A percentile compares a stretch with the other conserved stretches of the same genome.
Evolutionary conservation across 2,329 filamentous ascomycete species (phyloP).

Genomic region (Fusarium liriodendri): DNA sequence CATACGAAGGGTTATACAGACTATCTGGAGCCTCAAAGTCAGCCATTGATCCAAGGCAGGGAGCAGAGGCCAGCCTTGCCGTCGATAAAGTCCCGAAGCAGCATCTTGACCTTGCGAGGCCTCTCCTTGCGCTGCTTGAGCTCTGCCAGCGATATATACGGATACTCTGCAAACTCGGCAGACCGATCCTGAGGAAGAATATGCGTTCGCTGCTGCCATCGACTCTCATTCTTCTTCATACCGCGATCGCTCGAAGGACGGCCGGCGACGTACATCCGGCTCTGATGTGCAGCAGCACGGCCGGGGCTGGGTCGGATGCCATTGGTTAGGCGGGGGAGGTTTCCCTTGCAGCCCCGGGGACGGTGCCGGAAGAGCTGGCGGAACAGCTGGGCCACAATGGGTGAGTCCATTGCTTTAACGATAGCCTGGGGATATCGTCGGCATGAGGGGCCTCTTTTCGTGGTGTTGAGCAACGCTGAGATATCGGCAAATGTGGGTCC

Average conservation of each 20-base stretch:
- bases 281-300: conserved; percentile 26
- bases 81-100: conserved; percentile 97
- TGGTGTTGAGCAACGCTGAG: conserved; percentile 13
- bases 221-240: conserved; percentile 68
- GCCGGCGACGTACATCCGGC: conserved; percentile 42
- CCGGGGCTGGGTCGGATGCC: conserved; percentile 24
- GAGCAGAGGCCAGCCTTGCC: conserved; percentile 60
- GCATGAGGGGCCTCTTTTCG: conserved; percentile 11
- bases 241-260: conserved; percentile 51
- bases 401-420: conserved; percentile 78
- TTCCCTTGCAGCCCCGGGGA: conserved; percentile 49
- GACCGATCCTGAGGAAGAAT: conserved; percentile 80
- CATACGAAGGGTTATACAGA: conserved; percentile 93
- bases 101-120: conserved; percentile 92
- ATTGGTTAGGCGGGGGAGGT: conserved; percentile 40
- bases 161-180: conserved; percentile 84
- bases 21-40: conserved; percentile 70
- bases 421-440: conserved; percentile 11
- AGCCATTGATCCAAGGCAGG: conserved; percentile 35
- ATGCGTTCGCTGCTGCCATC: conserved; percentile 88
- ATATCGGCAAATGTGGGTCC: conserved; percentile 30
- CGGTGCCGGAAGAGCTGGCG: conserved; percentile 83
- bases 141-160: conserved; percentile 85
- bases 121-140: conserved; percentile 78
- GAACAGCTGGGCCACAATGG: conserved; percentile 81